Evolutionary conservation across 306 rosid genomes (phyloP).

Genomic region (Coriaria nepalensis): DNA sequence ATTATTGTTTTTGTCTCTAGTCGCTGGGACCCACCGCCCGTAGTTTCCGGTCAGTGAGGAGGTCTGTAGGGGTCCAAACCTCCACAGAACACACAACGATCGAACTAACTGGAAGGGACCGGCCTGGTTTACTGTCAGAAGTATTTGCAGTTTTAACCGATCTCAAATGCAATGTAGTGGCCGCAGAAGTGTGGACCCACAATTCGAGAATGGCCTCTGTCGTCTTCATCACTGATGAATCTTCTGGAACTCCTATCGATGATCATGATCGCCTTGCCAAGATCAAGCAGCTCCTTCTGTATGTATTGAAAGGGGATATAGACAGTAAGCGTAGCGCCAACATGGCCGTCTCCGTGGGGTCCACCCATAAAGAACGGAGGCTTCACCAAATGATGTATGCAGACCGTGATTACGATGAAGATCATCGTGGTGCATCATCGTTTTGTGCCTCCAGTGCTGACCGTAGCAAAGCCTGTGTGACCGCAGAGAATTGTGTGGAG

Average conservation of each 20-base stretch:
- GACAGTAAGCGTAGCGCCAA: conserved; percentile 65
- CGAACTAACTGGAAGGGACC: conserved; percentile 81
- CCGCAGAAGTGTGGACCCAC: conserved; percentile 99
- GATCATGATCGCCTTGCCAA: conserved; percentile 47
- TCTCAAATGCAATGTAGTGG: conserved; percentile 91
- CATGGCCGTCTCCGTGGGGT: conserved; percentile 79
- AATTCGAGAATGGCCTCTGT: conserved; percentile 96
- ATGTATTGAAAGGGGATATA: conserved; percentile 68
- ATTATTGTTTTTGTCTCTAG: conserved; percentile 32
- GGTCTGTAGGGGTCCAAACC: conserved; percentile 89
- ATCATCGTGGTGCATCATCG: conserved; percentile 6
- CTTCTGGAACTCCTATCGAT: conserved; percentile 43
- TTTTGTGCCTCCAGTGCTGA: conserved; percentile 38
- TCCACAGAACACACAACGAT: conserved; percentile 62
- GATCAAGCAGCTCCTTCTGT: conserved; percentile 63
- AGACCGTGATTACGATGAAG: conserved; percentile 73
- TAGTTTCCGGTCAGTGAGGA: conserved; percentile 70
- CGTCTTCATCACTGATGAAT: conserved; percentile 64
- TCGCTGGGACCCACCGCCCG: conserved; percentile 67
- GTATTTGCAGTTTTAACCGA: conserved; percentile 88
- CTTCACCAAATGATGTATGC: conserved; percentile 98
- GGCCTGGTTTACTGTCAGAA: conserved; percentile 94
- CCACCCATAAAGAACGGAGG: conserved; percentile 95
- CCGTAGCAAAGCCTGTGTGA: conserved; percentile 46
- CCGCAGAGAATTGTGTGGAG: conserved; percentile 58